Base-by-base conservation (phyloP, 352 stramenopile species). In the Globisporangium paroecandrum region DNA sequence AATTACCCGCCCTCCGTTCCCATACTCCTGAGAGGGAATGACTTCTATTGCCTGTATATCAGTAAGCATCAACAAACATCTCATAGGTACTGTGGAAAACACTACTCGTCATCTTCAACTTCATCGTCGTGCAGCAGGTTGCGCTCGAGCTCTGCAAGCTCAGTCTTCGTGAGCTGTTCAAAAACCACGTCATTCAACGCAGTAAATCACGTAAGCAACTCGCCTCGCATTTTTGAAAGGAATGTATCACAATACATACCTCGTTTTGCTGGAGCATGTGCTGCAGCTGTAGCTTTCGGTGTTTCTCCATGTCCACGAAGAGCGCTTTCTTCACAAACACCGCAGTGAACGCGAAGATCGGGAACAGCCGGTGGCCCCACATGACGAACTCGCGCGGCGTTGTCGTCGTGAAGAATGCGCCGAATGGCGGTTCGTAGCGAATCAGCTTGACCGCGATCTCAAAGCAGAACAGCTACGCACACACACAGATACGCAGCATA, bases 371-470 rank as follows among this genome's bases (percentile, higher is more conserved):
- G 66, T 90, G 82, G 20, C 71, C 68, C 79, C 82, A 90, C 43
- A 83, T 51, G 51, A 91, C 62, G 58, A 83, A 79, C 69, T 91
- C 83, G 41, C 76, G 75, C 25, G 83, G 83, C 27, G 83, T 91
- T 25, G 76, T 79, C 41, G 77, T 82, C 20, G 78, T 65, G 4
- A 81, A 72, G 4, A 91, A 43, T 32, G 72, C 66, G 38, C 70
- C 72, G 54, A 83, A 72, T n/a, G 72, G 72, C 2, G 83, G 83
- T 22, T 91, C 81, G 64, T 88, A 88, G 58, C 71, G 73, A 27
- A 87, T 74, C 32, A 91, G 55, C 46, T 77, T 77, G 32, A 89
- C 74, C 0, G 81, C 69, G 36, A 91, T 25, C 58, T 91, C 83
- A 60, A 91, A 70, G 12, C 68, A 68, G 32, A 91, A 68, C 0